Evolutionary conservation across 352 stramenopile species (phyloP).

Genomic region (Hyaloperonospora arabidopsidis): DNA sequence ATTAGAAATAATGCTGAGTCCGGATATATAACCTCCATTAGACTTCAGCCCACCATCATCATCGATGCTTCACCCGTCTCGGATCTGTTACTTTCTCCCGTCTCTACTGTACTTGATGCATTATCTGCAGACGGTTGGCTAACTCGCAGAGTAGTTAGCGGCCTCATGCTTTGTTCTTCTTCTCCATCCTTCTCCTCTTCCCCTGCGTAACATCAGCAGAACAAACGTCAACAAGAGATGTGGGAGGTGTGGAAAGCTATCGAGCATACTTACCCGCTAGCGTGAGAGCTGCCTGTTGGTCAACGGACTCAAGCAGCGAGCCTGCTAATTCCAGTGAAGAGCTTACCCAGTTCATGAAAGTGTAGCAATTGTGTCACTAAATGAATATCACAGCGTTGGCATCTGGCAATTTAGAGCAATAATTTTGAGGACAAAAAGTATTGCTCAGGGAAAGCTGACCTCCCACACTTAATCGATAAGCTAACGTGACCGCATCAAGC

Average conservation of each 20-base stretch:
- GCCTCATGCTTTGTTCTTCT: conserved; percentile 18
- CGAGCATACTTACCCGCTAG: conserved; percentile 31
- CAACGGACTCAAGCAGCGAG: conserved; percentile 76
- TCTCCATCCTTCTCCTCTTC: conserved; percentile 13
- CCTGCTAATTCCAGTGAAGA: conserved; percentile 75
- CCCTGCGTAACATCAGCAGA: conserved; percentile 7
- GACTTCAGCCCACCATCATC: conserved; percentile 8
- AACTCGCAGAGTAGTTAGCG: conserved; percentile 19
- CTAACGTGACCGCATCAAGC: no score
- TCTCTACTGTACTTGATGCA: conserved; percentile 3
- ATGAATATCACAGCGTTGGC: no score
- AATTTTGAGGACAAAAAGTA: no score
- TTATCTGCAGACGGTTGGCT: conserved; percentile 16
- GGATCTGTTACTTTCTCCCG: conserved; percentile 5
- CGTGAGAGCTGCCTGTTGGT: conserved; percentile 76
- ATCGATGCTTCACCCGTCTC: conserved; percentile 3
- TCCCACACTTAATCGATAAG: no score
- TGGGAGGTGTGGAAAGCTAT: neutral
- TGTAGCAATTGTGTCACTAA: no score
- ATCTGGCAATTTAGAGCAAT: no score
- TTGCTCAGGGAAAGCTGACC: no score
- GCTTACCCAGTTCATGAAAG: conserved; percentile 71
- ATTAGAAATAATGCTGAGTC: conserved; percentile 3
- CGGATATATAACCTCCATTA: neutral
- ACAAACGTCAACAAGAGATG: conserved; percentile 4